Percentiles rank a stretch among this genome's conserved stretches.
Conservation (phyloP, 2,329 filamentous ascomycete genomes). For the Alternaria arborescens region DNA sequence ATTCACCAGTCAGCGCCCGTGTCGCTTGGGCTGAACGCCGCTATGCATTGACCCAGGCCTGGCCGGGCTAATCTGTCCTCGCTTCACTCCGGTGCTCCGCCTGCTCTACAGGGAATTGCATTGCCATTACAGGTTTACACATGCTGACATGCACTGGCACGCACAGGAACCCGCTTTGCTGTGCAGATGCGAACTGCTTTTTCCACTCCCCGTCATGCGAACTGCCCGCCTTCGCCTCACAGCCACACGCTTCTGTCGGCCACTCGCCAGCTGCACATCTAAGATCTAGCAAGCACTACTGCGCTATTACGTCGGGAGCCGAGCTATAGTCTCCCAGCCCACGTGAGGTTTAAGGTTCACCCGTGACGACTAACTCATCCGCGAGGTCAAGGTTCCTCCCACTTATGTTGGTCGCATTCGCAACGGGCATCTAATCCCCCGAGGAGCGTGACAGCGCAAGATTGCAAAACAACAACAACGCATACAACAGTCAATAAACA, state of each 20-base stretch:
- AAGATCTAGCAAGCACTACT: constrained; percentile 2
- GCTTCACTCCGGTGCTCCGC: constrained; percentile 17
- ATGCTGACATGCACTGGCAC: not conserved
- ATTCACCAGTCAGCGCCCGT: constrained; percentile 32
- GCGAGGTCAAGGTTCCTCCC: not conserved
- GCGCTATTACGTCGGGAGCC: constrained; percentile 14
- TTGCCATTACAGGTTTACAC: not conserved
- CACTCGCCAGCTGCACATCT: not conserved
- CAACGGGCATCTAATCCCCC: constrained; percentile 1
- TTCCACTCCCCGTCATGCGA: not conserved
- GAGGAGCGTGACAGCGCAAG: not conserved
- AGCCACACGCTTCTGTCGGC: not conserved
- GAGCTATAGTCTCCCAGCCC: not conserved
- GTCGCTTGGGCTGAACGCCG: constrained; percentile 5
- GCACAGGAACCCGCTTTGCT: constrained; percentile 1
- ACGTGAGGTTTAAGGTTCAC: constrained; percentile 6
- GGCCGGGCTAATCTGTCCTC: constrained; percentile 8
- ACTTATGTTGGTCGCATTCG: not conserved
- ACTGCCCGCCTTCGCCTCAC: constrained; percentile 1
- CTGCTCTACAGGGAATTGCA: not conserved
- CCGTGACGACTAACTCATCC: not conserved
- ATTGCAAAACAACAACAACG: constrained; percentile 1
- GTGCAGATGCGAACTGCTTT: not conserved
- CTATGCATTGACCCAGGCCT: constrained; percentile 12
- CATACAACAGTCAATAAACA: not conserved